Evolutionary conservation across 257 asterid genomes (phyloP).

Genomic region (Ilex aquifolium): DNA sequence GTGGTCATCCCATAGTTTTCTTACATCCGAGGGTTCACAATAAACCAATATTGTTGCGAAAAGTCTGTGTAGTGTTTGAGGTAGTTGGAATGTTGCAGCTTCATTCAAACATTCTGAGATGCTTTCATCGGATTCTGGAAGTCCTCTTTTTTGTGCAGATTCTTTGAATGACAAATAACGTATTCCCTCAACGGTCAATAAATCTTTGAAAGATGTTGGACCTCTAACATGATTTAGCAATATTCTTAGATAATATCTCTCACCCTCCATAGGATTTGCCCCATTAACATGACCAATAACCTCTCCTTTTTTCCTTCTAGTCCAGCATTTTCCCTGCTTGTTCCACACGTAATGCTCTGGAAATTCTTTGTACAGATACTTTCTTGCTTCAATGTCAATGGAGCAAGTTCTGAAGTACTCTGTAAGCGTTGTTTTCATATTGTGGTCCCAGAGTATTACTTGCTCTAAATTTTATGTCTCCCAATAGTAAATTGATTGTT

Average conservation of each 20-base stretch:
- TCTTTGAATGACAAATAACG: background rate
- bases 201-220: too few relatives aligned
- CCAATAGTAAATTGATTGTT: background rate
- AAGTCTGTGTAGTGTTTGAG: background rate
- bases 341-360: background rate
- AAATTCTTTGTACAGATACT: background rate
- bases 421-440: background rate
- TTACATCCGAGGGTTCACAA: conserved; percentile 6
- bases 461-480: background rate
- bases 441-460: background rate
- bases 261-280: background rate
- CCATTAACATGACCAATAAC: background rate
- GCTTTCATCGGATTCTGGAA: conserved; percentile 10
- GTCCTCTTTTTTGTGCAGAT: conserved; percentile 8
- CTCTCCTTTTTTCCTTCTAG: too few relatives aligned
- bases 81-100: conserved; percentile 10
- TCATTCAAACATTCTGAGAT: conserved; percentile 6
- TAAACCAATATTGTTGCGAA: background rate
- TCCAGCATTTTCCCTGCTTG: background rate
- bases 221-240: conserved; percentile 7
- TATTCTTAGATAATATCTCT: background rate
- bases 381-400: background rate
- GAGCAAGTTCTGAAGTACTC: background rate
- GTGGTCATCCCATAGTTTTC: conserved; percentile 1
- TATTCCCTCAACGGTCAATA: background rate